Evolutionary conservation across 768 basidiomycete species (phyloP), one percentile per base, ranked within the genome.

Genomic region (Phlebiopsis flavidoalba): DNA sequence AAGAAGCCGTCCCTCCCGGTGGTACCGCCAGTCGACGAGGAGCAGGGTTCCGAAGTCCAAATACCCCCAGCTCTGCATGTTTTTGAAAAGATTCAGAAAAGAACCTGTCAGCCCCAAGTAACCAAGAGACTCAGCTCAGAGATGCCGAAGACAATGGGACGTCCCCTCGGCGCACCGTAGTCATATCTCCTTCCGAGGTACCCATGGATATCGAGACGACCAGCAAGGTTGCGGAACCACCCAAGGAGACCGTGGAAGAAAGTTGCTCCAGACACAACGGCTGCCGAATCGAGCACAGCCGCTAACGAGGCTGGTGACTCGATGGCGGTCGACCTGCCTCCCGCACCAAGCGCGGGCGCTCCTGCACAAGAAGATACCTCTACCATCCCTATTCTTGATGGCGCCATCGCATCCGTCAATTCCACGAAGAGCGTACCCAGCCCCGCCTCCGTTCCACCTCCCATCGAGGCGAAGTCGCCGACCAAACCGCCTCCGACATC

Each of bases 401-500:
- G 6, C 26, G 6, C 26, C 26, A 31, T 6, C 26, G 26, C 26
- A 31, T 31, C 26, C 26, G 26, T 31, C 26, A 31, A 31, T 31
- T 31, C 26, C 2, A 31, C 26, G 26, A 31, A 31, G 26, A 31
- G 6, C 26, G 26, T 31, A 6, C 26, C 26, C 24, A n/a, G 24
- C 14, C 50, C 24, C 50, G 22, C 50, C 35, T 33, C 33, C 52
- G 35, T 33, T 33, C 31, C 31, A 35, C 10, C 52, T 36, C 52
- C 52, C 31, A 35, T 33, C 35, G 52, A 53, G n/a, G 19, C 51
- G 51, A 60, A 60, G 59, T 43, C 52, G n/a, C 33, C 52, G 59
- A 40, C 52, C n/a, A n/a, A n/a, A 36, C 37, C 54, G n/a, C 40
- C 48, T 11, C 5, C 17, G 12, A 6, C 6, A 31, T 31, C 26